Evolutionary conservation across 805 yeast species (phyloP).

Genomic region (Teunomyces atbi): DNA sequence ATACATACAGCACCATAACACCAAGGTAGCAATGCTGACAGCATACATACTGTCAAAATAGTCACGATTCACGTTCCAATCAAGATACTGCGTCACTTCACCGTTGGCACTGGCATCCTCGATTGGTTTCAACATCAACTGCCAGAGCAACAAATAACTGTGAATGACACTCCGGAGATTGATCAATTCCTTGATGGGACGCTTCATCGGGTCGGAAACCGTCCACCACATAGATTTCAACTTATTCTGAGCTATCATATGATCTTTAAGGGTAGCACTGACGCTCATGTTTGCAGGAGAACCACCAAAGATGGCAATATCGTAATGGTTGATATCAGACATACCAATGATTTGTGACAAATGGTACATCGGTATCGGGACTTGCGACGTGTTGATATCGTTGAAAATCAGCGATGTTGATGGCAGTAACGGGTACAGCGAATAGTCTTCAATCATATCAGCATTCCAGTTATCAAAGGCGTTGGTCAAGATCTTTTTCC

Average conservation of each 20-base stretch:
- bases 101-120: slow-evolving; percentile 16
- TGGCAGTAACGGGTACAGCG: slow-evolving; percentile 7
- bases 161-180: slow-evolving; percentile 38
- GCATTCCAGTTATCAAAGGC: slow-evolving; percentile 72
- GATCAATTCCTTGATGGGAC: slow-evolving; percentile 24
- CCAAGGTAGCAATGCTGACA: slow-evolving; percentile 35
- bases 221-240: slow-evolving; percentile 32
- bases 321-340: slow-evolving; percentile 70
- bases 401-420: slow-evolving; percentile 11
- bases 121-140: slow-evolving; percentile 30
- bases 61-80: slow-evolving; percentile 35
- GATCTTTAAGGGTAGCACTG: slow-evolving; percentile 35
- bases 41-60: slow-evolving; percentile 38
- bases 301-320: slow-evolving; percentile 76
- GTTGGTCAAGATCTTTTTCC: slow-evolving; percentile 70
- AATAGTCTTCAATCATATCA: slow-evolving; percentile 35
- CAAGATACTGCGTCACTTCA: slow-evolving; percentile 13
- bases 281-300: slow-evolving; percentile 75
- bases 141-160: slow-evolving; percentile 41
- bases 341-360: slow-evolving; percentile 63
- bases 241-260: slow-evolving; percentile 31
- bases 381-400: slow-evolving; percentile 12
- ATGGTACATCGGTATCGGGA: slow-evolving; percentile 58
- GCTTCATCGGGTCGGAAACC: slow-evolving; percentile 43
- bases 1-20: slow-evolving; percentile 40